phyloP scores from a whole-genome alignment of 129 eudicot species.

The Pittosporum tobira region DNA sequence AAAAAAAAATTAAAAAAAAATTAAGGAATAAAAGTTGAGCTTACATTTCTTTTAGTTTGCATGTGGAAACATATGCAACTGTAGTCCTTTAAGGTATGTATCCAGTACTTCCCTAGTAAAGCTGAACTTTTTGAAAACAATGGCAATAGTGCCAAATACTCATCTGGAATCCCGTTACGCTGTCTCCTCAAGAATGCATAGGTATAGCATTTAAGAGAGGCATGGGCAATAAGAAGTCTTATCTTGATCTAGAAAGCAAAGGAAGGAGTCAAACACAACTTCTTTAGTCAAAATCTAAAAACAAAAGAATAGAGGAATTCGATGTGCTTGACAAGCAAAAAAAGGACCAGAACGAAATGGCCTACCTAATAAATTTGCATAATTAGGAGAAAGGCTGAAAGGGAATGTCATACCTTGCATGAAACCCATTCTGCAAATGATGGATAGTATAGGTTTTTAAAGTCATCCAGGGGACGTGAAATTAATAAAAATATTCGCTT shows the following conservation, averaged over 20 bases:
- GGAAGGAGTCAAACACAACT: conserved; percentile 2
- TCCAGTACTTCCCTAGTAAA: conserved; percentile 74
- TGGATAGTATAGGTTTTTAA: conserved; percentile 84
- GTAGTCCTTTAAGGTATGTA: conserved; percentile 64
- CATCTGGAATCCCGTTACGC: conserved; percentile 61
- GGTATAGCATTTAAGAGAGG: conserved; percentile 86
- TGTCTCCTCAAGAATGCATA: conserved; percentile 73
- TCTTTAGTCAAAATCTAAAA: neutral
- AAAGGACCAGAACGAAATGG: neutral
- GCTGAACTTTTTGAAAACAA: conserved; percentile 69
- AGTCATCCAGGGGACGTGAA: conserved; percentile 85
- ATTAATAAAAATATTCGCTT: conserved; percentile 86
- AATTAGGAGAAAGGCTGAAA: neutral
- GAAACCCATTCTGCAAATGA: conserved; percentile 99
- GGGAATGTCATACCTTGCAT: conserved; percentile 57
- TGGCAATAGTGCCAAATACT: conserved; percentile 72
- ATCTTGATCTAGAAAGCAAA: conserved; percentile 64
- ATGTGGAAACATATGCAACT: conserved; percentile 59
- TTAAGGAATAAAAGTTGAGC: conserved; percentile 20
- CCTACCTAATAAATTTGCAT: neutral
- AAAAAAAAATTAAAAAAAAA: too few species aligned
- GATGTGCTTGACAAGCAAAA: neutral
- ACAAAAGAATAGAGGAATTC: neutral
- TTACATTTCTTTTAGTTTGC: conserved; percentile 55
- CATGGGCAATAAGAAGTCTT: conserved; percentile 88